These are phyloP conservation scores for Crithidia sp. DNA, from an alignment of 208 protist genomes.

Conservation along the genomic window DNA sequence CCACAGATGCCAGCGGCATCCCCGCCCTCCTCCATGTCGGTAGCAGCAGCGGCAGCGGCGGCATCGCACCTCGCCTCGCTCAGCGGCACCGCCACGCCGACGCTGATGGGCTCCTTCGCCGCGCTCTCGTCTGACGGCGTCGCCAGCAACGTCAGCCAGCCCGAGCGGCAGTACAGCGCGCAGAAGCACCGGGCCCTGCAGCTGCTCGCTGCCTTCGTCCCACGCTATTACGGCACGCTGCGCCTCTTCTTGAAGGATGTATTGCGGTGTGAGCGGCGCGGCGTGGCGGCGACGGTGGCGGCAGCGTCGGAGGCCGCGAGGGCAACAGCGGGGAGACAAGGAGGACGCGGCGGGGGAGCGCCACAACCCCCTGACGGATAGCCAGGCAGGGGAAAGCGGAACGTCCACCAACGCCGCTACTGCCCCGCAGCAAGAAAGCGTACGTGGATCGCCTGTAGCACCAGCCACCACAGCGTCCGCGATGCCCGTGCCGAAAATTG, in stretches of 20 bases:
- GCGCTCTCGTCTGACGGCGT: slow-evolving; percentile 20
- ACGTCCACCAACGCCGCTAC: not conserved
- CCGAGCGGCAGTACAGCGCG: slow-evolving; percentile 26
- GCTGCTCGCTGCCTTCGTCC: slow-evolving; percentile 70
- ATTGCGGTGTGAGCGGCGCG: slow-evolving; percentile 23
- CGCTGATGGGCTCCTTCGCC: slow-evolving; percentile 29
- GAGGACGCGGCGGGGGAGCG: not conserved
- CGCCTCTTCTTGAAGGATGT: slow-evolving; percentile 33
- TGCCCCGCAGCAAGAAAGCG: not conserved
- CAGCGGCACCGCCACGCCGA: slow-evolving; percentile 32
- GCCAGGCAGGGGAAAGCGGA: not conserved
- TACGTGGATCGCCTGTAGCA: no score
- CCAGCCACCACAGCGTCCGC: no score
- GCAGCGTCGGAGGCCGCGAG: slow-evolving; percentile 1
- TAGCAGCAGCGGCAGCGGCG: not conserved
- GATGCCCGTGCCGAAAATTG: not conserved
- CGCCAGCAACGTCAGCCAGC: slow-evolving; percentile 15
- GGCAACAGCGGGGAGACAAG: slow-evolving; percentile 1
- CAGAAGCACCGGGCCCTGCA: slow-evolving; percentile 50
- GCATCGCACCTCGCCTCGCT: not conserved
- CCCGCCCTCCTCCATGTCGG: not conserved
- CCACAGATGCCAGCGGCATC: not conserved
- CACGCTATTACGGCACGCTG: slow-evolving; percentile 70
- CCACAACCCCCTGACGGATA: slow-evolving; percentile 9
- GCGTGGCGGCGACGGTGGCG: not conserved